Evolutionary conservation across 768 basidiomycete genomes (phyloP).

Genomic region (Lanmaoa rubissima): DNA sequence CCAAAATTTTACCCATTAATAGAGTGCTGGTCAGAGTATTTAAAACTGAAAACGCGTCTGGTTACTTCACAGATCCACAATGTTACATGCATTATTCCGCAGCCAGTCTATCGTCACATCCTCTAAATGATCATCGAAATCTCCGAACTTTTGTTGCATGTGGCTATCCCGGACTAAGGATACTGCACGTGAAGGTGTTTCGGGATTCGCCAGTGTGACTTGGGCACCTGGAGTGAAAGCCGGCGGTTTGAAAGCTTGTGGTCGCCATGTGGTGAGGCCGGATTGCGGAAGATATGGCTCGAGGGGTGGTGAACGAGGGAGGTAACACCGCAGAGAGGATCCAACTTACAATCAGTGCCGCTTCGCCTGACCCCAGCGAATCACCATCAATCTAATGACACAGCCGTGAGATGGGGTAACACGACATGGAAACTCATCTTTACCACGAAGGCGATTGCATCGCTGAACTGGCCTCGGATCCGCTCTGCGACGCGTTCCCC

Average conservation of each 20-base stretch:
- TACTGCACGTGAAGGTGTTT: constrained; percentile 47
- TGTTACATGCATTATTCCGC: constrained; percentile 36
- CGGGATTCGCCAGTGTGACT: constrained; percentile 46
- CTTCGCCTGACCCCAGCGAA: constrained; percentile 48
- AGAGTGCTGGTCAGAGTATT: background rate
- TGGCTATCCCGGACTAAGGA: constrained; percentile 47
- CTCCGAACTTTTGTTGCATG: constrained; percentile 61
- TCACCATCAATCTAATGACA: constrained; percentile 56
- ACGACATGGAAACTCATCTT: constrained; percentile 8
- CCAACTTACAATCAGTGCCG: constrained; percentile 56
- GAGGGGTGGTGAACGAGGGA: constrained; percentile 4
- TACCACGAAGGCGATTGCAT: constrained; percentile 75
- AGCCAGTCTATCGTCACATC: constrained; percentile 58
- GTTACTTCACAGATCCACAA: constrained; percentile 16
- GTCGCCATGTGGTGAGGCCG: constrained; percentile 47
- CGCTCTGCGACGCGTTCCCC: constrained; percentile 61
- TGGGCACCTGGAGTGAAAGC: constrained; percentile 47
- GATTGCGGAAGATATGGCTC: constrained; percentile 53
- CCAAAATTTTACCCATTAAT: background rate
- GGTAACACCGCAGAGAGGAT: background rate
- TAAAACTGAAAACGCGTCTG: background rate
- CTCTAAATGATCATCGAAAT: constrained; percentile 83
- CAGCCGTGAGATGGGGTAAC: constrained; percentile 4
- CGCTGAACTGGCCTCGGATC: constrained; percentile 51
- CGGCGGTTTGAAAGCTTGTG: constrained; percentile 34